Conservation (phyloP, 1,284 basidiomycete genomes). For the Trametes hirsuta region DNA sequence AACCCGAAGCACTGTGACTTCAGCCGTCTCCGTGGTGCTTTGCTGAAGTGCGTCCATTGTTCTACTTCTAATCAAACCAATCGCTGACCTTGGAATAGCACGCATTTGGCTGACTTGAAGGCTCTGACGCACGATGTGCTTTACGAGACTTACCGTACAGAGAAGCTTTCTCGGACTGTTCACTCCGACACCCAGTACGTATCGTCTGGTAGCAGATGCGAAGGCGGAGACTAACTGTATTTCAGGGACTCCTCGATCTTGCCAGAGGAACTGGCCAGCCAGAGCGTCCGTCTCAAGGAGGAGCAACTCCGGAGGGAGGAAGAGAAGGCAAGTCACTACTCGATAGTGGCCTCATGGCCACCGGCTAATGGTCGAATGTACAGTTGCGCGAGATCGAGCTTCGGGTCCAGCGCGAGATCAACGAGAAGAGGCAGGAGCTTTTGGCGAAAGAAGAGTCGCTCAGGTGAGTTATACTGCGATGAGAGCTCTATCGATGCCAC, state of each 20-base stretch:
- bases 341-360: not conserved
- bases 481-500: not conserved
- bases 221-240: slow-evolving; percentile 16
- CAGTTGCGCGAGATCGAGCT: slow-evolving; percentile 97
- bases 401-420: slow-evolving; percentile 98
- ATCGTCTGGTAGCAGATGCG: not conserved
- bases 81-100: slow-evolving; percentile 50
- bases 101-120: slow-evolving; percentile 94
- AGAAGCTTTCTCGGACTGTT: slow-evolving; percentile 95
- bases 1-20: slow-evolving; percentile 99
- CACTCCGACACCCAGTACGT: slow-evolving; percentile 81
- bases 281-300: slow-evolving; percentile 97
- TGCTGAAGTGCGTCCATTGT: slow-evolving; percentile 70
- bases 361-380: slow-evolving; percentile 4
- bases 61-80: not conserved
- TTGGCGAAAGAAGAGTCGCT: slow-evolving; percentile 92
- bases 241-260: slow-evolving; percentile 84
- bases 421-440: slow-evolving; percentile 97
- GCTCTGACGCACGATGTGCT: slow-evolving; percentile 94
- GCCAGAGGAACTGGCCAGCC: slow-evolving; percentile 95
- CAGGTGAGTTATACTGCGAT: slow-evolving; percentile 49
- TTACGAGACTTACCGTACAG: slow-evolving; percentile 97
- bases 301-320: slow-evolving; percentile 98
- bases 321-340: slow-evolving; percentile 71
- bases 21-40: slow-evolving; percentile 85